Conservation (phyloP, 2,329 filamentous ascomycete species). For the Onygena corvina region DNA sequence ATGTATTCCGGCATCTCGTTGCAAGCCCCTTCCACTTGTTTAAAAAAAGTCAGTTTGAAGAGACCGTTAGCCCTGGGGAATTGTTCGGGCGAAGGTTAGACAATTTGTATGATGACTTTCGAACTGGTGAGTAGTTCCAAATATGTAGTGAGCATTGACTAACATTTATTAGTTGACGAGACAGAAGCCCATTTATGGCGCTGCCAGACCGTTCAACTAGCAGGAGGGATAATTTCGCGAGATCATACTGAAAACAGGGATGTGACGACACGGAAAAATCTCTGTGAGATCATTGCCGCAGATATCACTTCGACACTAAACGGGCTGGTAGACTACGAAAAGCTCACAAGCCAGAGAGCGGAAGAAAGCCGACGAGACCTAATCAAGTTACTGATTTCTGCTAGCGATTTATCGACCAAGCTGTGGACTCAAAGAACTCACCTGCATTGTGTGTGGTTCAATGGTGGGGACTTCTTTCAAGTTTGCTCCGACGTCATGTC, state of each 20-base stretch:
- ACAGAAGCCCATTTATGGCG: conserved; percentile 17
- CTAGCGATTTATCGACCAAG: conserved; percentile 12
- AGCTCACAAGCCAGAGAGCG: background rate
- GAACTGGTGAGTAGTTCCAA: background rate
- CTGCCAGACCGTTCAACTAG: conserved; percentile 16
- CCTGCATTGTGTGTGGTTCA: conserved; percentile 7
- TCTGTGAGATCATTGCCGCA: background rate
- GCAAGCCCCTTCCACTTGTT: background rate
- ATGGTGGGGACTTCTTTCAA: background rate
- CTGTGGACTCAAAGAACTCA: conserved; percentile 17
- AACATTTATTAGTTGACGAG: conserved; percentile 11
- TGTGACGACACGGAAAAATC: background rate
- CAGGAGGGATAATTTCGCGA: background rate
- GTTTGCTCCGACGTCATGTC: conserved; percentile 8
- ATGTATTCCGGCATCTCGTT: background rate
- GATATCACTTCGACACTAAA: no score
- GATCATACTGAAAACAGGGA: background rate
- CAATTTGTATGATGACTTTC: background rate
- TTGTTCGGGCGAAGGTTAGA: background rate
- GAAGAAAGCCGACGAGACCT: no score
- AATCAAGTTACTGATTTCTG: conserved; percentile 9
- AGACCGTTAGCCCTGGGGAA: background rate
- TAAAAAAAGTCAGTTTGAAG: background rate
- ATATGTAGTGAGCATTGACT: background rate
- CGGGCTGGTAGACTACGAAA: background rate